Evolutionary conservation across 345 rosid genomes (phyloP), one percentile per base, ranked within the genome.

Genomic region (Brassica incana): DNA sequence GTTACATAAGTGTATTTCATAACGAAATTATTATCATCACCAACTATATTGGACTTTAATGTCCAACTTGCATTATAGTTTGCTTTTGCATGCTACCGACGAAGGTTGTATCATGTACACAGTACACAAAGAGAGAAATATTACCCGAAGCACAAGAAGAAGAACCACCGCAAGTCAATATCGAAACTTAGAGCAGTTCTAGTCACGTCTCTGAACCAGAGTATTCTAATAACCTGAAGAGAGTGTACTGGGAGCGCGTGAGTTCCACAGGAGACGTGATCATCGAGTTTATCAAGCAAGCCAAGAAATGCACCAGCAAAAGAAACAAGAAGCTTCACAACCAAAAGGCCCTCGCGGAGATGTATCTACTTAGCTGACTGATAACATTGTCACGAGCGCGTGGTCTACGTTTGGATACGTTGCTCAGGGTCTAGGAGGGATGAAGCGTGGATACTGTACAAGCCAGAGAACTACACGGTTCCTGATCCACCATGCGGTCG

Each of bases 331-430:
- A 68, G 43, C 7, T 74, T 43, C 85, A 82, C 77, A 48, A 71
- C 77, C 66, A 30, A 66, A 82, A 82, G 77, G 85, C 85, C 0
- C 71, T 78, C 35, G 67, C 83, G 2, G 85, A 82, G 43, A 75
- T 82, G 43, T 74, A 82, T 32, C 85, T 82, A 0, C 71, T 78
- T 4, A 82, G 85, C 33, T 83, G 67, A 71, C 32, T 18, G 83
- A 83, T 61, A 75, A 75, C 1, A 32, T 83, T 56, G 83, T 83
- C n/a, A 83, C 85, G 8, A 83, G 75, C 14, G 43, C 77, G 1
- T 7, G 83, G 77, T 82, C 85, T 36, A 82, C 85, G 2, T 82
- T 82, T 38, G 85, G 85, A 5, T 82, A 82, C 60, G 80, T 82
- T 50, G 80, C 77, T 43, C 74, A 76, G 2, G 40, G 45, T 27